A percentile compares a stretch with the other conserved stretches of the same genome.
Evolutionary conservation across 2,329 filamentous ascomycete species (phyloP).

Genomic region (Paramyrothecium roridum): DNA sequence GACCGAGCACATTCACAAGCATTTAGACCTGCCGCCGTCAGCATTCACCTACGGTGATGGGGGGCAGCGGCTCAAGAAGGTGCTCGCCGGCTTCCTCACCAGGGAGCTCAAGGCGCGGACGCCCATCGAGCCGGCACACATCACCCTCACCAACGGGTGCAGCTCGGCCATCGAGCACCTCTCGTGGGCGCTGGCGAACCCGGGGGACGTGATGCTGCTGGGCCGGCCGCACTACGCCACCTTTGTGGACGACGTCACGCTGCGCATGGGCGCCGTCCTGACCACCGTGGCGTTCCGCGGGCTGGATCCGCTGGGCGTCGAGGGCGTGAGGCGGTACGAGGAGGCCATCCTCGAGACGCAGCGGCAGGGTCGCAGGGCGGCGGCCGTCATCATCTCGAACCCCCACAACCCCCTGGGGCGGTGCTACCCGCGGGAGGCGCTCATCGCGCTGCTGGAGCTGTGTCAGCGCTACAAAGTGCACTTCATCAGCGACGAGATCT

Average conservation of each 20-base stretch:
- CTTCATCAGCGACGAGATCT: slow-evolving; percentile 47
- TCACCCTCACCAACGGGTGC: slow-evolving; percentile 36
- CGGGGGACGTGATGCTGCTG: slow-evolving; percentile 36
- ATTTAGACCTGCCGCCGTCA: slow-evolving; percentile 24
- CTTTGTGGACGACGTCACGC: slow-evolving; percentile 41
- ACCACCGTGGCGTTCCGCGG: slow-evolving; percentile 40
- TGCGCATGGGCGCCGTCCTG: slow-evolving; percentile 37
- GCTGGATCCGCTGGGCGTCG: slow-evolving; percentile 37
- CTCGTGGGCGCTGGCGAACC: slow-evolving; percentile 34
- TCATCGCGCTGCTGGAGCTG: slow-evolving; percentile 40
- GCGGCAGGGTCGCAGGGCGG: slow-evolving; percentile 34
- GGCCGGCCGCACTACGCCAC: slow-evolving; percentile 45
- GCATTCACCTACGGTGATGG: slow-evolving; percentile 40
- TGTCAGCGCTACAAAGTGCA: slow-evolving; percentile 47
- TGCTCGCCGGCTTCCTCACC: slow-evolving; percentile 32
- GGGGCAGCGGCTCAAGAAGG: slow-evolving; percentile 25
- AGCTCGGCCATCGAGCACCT: slow-evolving; percentile 37
- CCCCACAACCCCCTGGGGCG: slow-evolving; percentile 50
- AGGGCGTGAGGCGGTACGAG: slow-evolving; percentile 42
- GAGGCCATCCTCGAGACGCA: slow-evolving; percentile 33
- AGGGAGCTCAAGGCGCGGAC: slow-evolving; percentile 23
- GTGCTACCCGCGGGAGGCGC: slow-evolving; percentile 37
- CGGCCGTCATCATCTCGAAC: slow-evolving; percentile 46
- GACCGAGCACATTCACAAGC: slow-evolving; percentile 34
- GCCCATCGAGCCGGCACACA: slow-evolving; percentile 25